Evolutionary conservation across 352 stramenopile genomes (phyloP).

Genomic region (Peronosclerospora sorghi): DNA sequence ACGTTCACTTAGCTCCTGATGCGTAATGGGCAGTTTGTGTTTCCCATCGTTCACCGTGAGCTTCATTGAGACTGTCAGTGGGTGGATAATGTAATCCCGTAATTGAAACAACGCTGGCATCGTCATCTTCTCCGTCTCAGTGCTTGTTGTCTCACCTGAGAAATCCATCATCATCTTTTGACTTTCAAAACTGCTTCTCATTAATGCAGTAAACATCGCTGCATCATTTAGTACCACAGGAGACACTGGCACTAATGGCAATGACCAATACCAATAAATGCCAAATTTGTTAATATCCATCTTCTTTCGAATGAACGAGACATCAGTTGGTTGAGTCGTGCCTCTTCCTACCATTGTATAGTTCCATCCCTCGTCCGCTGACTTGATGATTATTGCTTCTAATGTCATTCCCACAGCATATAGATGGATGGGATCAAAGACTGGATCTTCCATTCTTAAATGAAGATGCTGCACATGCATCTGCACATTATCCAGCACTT

Average conservation of each 20-base stretch:
- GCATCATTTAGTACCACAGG: conserved; percentile 32
- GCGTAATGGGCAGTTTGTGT: conserved; percentile 67
- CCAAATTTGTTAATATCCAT: conserved; percentile 76
- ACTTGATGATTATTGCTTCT: conserved; percentile 75
- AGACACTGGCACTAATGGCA: conserved; percentile 38
- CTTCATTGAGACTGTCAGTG: conserved; percentile 66
- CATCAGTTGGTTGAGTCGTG: background rate
- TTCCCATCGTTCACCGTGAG: conserved; percentile 75
- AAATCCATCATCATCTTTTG: too few relatives aligned
- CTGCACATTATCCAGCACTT: conserved; percentile 79
- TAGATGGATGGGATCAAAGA: conserved; percentile 30
- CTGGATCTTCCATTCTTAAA: conserved; percentile 51
- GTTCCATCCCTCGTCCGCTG: conserved; percentile 67
- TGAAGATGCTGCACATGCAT: conserved; percentile 71
- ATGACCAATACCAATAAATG: conserved; percentile 72
- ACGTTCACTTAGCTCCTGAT: conserved; percentile 57
- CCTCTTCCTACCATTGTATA: conserved; percentile 73
- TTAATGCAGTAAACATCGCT: conserved; percentile 48
- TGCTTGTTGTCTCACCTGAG: too few relatives aligned
- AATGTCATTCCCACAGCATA: conserved; percentile 67
- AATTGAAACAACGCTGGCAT: conserved; percentile 28
- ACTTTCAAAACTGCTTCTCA: conserved; percentile 69
- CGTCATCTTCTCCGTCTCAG: conserved; percentile 1
- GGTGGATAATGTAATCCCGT: conserved; percentile 60
- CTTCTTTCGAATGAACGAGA: conserved; percentile 62